phyloP scores from a whole-genome alignment of 2,329 filamentous ascomycete genomes.

The Tolypocladium tropicale region DNA sequence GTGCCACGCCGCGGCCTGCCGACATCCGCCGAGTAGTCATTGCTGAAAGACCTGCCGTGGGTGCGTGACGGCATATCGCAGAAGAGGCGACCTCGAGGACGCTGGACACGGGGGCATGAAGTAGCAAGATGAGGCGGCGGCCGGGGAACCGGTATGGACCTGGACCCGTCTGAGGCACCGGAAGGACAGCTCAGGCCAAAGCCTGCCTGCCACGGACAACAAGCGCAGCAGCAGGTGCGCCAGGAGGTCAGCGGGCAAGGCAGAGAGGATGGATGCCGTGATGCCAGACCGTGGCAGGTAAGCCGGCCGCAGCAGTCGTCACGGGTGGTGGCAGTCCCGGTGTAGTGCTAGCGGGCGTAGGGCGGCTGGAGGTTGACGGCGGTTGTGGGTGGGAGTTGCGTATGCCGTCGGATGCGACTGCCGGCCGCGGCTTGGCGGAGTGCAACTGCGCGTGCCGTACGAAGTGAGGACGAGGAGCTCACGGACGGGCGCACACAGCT shows the following conservation, averaged over 20 bases:
- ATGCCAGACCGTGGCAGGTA: neutral
- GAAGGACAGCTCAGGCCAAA: neutral
- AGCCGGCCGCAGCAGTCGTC: neutral
- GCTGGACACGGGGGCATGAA: neutral
- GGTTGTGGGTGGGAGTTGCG: neutral
- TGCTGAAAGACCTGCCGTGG: neutral
- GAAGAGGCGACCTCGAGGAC: neutral
- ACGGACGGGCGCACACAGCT: neutral
- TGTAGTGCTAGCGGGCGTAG: neutral
- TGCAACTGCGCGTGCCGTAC: neutral
- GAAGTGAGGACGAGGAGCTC: neutral
- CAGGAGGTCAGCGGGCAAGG: neutral
- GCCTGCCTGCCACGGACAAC: neutral
- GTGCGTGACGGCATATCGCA: neutral
- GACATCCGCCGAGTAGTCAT: neutral
- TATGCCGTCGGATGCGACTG: neutral
- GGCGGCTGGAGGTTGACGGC: neutral
- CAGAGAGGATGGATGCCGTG: neutral
- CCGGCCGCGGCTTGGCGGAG: neutral
- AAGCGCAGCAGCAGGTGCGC: neutral
- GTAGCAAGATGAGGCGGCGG: neutral
- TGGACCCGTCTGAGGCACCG: neutral
- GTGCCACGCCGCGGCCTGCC: neutral
- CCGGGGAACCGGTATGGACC: neutral
- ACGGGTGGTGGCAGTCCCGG: neutral